Percentiles rank a stretch among this genome's conserved stretches.
Conservation (phyloP, 1,139 yeast species). For the Hyphopichia pseudoburtonii region DNA sequence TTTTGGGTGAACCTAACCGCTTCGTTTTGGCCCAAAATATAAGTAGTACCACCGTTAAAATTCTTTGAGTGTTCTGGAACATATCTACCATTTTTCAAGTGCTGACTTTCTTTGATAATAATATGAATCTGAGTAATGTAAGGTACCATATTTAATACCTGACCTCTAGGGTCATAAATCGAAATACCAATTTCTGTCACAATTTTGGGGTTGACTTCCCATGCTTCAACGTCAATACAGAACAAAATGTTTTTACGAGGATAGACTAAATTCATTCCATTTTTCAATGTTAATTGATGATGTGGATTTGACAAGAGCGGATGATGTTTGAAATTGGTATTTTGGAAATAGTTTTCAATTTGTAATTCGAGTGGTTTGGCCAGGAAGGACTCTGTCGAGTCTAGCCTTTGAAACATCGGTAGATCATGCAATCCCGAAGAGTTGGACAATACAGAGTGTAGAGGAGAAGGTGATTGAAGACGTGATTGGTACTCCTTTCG, state of each 20-base stretch:
- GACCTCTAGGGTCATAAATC: conserved; percentile 60
- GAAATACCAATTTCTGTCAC: conserved; percentile 72
- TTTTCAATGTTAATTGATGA: conserved; percentile 11
- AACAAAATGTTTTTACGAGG: conserved; percentile 40
- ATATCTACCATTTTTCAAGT: conserved; percentile 52
- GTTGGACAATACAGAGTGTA: neutral
- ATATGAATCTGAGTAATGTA: conserved; percentile 54
- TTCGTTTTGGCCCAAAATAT: conserved; percentile 36
- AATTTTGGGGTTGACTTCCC: conserved; percentile 44
- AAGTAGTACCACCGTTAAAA: conserved; percentile 57
- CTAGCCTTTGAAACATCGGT: conserved; percentile 1
- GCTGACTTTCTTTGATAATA: conserved; percentile 49
- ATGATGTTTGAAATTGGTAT: conserved; percentile 7
- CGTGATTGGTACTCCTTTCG: neutral
- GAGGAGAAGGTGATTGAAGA: conserved; percentile 1
- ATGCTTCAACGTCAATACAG: conserved; percentile 68
- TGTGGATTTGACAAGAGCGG: conserved; percentile 12
- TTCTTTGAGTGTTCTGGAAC: conserved; percentile 63
- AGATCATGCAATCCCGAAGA: neutral
- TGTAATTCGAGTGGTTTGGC: neutral
- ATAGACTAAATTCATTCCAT: conserved; percentile 20
- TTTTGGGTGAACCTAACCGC: conserved; percentile 40
- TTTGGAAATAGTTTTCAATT: conserved; percentile 3
- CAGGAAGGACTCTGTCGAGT: neutral
- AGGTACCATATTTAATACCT: conserved; percentile 39